phyloP scores from a whole-genome alignment of 441 rosid species.

The Breynia disticha region DNA sequence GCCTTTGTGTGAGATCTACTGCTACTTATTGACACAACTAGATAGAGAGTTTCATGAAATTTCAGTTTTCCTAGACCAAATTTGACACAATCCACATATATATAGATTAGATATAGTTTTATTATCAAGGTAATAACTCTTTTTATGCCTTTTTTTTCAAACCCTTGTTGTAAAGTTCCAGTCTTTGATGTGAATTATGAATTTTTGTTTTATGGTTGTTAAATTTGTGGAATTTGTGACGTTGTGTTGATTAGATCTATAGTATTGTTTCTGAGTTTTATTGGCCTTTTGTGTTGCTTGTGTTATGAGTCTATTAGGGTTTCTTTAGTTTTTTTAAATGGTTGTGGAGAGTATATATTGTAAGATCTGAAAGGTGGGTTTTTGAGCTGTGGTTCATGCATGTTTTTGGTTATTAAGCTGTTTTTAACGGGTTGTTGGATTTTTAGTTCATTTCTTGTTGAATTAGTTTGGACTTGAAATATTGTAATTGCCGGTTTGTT shows the following conservation, averaged over 20 bases:
- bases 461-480: neutral
- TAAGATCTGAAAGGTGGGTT: conserved; percentile 20
- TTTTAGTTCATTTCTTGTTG: conserved; percentile 4
- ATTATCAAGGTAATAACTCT: neutral
- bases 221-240: conserved; percentile 18
- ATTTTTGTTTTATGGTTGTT: neutral
- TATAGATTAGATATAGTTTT: too few relatives aligned
- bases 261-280: conserved; percentile 12
- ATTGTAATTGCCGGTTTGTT: conserved; percentile 1
- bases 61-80: too few relatives aligned
- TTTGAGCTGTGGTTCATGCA: conserved; percentile 17
- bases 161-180: neutral
- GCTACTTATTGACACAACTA: conserved; percentile 7
- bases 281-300: conserved; percentile 9
- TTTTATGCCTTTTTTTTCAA: neutral
- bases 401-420: conserved; percentile 4
- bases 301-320: neutral
- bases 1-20: conserved; percentile 28
- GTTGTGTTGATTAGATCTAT: conserved; percentile 30
- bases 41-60: conserved; percentile 15
- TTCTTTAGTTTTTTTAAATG: conserved; percentile 6
- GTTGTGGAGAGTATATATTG: conserved; percentile 1
- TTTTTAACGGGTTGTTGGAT: conserved; percentile 15
- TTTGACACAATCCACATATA: too few relatives aligned
- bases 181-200: neutral